Evolutionary conservation across 1,284 basidiomycete genomes (phyloP), one percentile per base, ranked within the genome.

Genomic region (Melampsora americana): DNA sequence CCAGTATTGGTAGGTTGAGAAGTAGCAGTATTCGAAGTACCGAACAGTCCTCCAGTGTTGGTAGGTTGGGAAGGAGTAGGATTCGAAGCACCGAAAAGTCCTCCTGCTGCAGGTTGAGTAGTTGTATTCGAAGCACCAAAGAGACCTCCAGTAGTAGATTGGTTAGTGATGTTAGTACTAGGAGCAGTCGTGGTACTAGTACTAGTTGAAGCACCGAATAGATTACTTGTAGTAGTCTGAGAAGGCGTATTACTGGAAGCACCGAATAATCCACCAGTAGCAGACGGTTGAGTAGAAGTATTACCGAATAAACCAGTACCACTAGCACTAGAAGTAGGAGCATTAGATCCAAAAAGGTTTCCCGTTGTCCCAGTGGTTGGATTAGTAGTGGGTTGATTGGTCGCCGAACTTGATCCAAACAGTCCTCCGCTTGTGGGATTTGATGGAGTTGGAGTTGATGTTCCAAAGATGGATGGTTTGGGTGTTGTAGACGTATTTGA

Each of bases 271-370:
- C 79, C 80, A 16, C 32, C 30, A 5, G 64, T 32, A 46, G 39
- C 12, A 26, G 30, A 4, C n/a, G 14, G 77, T 78, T 18, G 74
- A 75, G 46, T 77, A 73, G 7, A 64, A 60, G 39, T 64, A 56
- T 66, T 64, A 35, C 77, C 71, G 1, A 80, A 69, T 66, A 82
- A 82, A 66, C 83, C 84, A 77, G 84, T 84, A 53, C 82, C 81
- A 44, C 79, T 80, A 35, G 32, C 6, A 46, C 28, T 5, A 5
- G 16, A 35, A 30, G 61, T 62, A 30, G 20, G 9, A 62, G 61
- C 11, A 20, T 26, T 62, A 14, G 61, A 62, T 35, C 61, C 61
- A 18, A 62, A 62, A 1, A 62, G 20, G 6, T 9, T 20, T 62
- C 61, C n/a, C n/a, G n/a, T n/a, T n/a, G n/a, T n/a, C n/a, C n/a